phyloP scores from a whole-genome alignment of 495 filamentous ascomycete species.

The Aspergillus ostianus region DNA sequence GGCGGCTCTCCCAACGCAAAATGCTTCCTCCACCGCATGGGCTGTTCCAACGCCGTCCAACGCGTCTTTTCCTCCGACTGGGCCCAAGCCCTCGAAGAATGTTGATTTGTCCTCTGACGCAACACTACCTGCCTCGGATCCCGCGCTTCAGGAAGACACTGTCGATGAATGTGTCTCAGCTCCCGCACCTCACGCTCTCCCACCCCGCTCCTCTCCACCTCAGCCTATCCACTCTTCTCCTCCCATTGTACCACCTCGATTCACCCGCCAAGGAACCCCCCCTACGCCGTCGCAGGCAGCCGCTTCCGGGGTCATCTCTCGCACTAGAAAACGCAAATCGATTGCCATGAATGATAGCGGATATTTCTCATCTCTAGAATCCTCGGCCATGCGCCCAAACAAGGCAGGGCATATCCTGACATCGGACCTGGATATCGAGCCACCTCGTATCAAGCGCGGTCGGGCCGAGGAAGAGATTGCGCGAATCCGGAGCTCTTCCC shows the following conservation, averaged over 20 bases:
- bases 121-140: slow-evolving; percentile 87
- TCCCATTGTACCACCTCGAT: slow-evolving; percentile 65
- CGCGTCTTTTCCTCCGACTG: slow-evolving; percentile 20
- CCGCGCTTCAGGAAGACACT: slow-evolving; percentile 63
- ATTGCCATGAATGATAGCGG: slow-evolving; percentile 88
- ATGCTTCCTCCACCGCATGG: slow-evolving; percentile 40
- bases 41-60: slow-evolving; percentile 37
- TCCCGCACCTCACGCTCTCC: slow-evolving; percentile 29
- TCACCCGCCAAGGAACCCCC: slow-evolving; percentile 68
- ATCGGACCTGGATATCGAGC: slow-evolving; percentile 69
- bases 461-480: slow-evolving; percentile 95
- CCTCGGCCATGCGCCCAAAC: slow-evolving; percentile 76
- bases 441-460: slow-evolving; percentile 77
- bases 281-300: slow-evolving; percentile 61
- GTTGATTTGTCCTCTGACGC: slow-evolving; percentile 86
- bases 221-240: slow-evolving; percentile 84
- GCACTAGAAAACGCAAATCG: slow-evolving; percentile 67
- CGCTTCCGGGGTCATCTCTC: slow-evolving; percentile 51
- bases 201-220: slow-evolving; percentile 57
- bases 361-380: slow-evolving; percentile 97
- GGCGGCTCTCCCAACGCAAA: slow-evolving; percentile 31
- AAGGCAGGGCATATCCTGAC: slow-evolving; percentile 59
- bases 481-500: slow-evolving; percentile 86
- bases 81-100: slow-evolving; percentile 24
- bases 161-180: slow-evolving; percentile 45